Percentiles rank a stretch among this genome's conserved stretches.
phyloP scores from a whole-genome alignment of 495 filamentous ascomycete genomes.

The Pyrenula aspistea region DNA sequence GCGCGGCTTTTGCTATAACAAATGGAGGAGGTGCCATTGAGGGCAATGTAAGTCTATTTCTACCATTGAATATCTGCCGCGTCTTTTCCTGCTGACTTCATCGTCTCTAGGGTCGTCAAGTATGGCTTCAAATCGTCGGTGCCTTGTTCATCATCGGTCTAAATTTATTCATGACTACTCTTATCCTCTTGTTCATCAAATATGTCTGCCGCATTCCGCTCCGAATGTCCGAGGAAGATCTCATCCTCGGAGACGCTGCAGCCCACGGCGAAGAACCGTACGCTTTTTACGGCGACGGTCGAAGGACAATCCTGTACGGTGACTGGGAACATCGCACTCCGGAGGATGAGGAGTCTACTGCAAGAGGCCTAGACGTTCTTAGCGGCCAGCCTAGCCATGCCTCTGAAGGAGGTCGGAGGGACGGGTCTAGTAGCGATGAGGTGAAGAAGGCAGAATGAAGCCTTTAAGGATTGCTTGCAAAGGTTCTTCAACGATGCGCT shows the following conservation, averaged over 20 bases:
- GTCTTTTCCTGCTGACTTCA: no score
- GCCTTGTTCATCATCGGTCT: conserved; percentile 43
- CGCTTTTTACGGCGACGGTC: conserved; percentile 15
- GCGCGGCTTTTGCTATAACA: conserved; percentile 32
- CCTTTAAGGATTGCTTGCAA: no score
- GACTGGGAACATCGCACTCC: not conserved
- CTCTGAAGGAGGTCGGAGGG: not conserved
- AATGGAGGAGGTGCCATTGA: conserved; percentile 39
- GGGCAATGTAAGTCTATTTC: conserved; percentile 29
- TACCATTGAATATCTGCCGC: no score
- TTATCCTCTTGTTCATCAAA: conserved; percentile 43
- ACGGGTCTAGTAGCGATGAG: not conserved
- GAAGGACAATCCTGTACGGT: conserved; percentile 3
- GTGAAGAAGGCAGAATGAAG: not conserved
- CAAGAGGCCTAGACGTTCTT: not conserved
- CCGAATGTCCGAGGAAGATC: conserved; percentile 32
- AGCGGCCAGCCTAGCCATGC: not conserved
- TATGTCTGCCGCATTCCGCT: conserved; percentile 37
- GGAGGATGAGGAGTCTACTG: not conserved
- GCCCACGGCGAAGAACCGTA: conserved; percentile 41
- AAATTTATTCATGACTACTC: conserved; percentile 40
- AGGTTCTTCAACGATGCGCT: no score
- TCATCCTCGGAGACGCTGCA: conserved; percentile 37
- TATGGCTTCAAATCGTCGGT: conserved; percentile 41
- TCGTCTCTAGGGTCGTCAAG: conserved; percentile 23